Percentiles rank a stretch among this genome's conserved stretches.
Evolutionary conservation across 352 stramenopile species (phyloP).

Genomic region (Phytophthora idaei): DNA sequence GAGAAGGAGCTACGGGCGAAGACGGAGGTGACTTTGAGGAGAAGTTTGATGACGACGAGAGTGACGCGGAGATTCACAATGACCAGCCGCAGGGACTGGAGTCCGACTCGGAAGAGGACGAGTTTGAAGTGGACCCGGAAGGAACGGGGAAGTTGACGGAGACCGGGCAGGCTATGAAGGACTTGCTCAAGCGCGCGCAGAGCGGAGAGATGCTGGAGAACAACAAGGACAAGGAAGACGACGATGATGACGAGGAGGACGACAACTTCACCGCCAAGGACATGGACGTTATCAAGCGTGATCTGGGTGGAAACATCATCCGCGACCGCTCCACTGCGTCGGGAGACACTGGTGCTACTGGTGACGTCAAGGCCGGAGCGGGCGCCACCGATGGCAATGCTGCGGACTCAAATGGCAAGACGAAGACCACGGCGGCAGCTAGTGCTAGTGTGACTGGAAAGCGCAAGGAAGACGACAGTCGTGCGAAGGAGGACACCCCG

Average conservation of each 20-base stretch:
- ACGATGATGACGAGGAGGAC: constrained; percentile 64
- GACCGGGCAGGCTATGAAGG: constrained; percentile 85
- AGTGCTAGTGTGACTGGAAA: constrained; percentile 45
- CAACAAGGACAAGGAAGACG: constrained; percentile 58
- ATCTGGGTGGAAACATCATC: constrained; percentile 85
- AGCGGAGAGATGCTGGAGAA: constrained; percentile 72
- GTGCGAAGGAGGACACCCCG: constrained; percentile 53
- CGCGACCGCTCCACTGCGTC: constrained; percentile 49
- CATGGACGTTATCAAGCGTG: constrained; percentile 82
- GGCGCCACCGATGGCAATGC: constrained; percentile 29
- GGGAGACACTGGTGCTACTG: constrained; percentile 18
- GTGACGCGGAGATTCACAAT: constrained; percentile 82
- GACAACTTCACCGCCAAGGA: constrained; percentile 80
- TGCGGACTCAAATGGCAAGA: constrained; percentile 31
- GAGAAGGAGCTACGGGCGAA: constrained; percentile 68
- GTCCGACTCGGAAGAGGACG: constrained; percentile 80
- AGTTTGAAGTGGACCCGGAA: constrained; percentile 75
- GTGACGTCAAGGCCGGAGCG: constrained; percentile 37
- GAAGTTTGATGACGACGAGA: constrained; percentile 89
- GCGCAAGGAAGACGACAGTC: constrained; percentile 51
- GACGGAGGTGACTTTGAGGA: constrained; percentile 88
- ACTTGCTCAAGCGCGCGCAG: constrained; percentile 79
- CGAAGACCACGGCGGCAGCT: constrained; percentile 20
- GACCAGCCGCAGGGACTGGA: constrained; percentile 66
- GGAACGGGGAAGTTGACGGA: constrained; percentile 79